Evolutionary conservation across 176 grass and related monocot species (phyloP).

Genomic region (Oryza brachyantha): DNA sequence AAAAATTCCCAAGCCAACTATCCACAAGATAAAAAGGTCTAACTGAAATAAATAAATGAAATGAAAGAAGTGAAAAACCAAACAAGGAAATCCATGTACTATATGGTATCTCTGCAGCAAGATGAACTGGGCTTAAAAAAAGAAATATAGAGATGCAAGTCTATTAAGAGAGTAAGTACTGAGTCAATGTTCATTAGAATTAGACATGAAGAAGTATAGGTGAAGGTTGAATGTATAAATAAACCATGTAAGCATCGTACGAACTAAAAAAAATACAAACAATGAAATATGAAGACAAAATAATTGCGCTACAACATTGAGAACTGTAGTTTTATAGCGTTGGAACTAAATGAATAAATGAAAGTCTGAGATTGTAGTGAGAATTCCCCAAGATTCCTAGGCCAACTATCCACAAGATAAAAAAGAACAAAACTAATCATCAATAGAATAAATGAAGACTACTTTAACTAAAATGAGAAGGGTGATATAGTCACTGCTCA

Average conservation of each 20-base stretch:
- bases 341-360: not conserved
- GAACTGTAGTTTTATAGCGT: not conserved
- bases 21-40: constrained; percentile 33
- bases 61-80: not conserved
- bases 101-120: not conserved
- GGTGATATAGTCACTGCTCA: not conserved
- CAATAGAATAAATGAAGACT: not conserved
- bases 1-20: not conserved
- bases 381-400: not conserved
- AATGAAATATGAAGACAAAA: not conserved
- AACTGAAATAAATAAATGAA: constrained; percentile 44
- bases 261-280: not conserved
- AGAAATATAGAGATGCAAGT: not conserved
- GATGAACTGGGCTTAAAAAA: not conserved
- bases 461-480: not conserved
- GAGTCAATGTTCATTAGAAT: too few species aligned
- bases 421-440: not conserved
- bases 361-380: not conserved
- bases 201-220: not conserved
- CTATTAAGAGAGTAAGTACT: too few species aligned
- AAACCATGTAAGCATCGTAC: not conserved
- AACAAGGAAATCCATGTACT: not conserved
- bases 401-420: not conserved
- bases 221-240: not conserved
- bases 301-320: not conserved